Evolutionary conservation across 2,329 filamentous ascomycete species (phyloP).

Genomic region (Cladosporium austrohemisphaericum): DNA sequence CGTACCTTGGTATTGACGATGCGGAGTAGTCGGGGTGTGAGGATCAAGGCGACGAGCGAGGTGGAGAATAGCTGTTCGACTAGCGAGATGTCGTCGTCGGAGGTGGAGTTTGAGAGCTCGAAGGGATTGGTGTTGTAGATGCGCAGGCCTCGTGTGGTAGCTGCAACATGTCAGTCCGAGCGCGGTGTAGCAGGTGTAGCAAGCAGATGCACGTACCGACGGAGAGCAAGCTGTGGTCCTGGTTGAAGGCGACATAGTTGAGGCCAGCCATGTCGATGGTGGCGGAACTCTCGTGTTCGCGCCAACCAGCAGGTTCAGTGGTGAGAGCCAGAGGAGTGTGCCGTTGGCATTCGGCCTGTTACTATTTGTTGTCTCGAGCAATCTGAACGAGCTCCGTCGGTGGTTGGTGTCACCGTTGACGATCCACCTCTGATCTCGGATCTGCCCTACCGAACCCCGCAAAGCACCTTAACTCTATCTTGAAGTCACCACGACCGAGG

Average conservation of each 20-base stretch:
- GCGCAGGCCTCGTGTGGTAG: conserved; percentile 88
- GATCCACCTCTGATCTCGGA: too few relatives aligned
- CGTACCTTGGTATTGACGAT: conserved; percentile 95
- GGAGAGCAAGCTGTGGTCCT: conserved; percentile 95
- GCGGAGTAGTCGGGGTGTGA: conserved; percentile 85
- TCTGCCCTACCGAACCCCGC: too few relatives aligned
- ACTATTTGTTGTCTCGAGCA: too few relatives aligned
- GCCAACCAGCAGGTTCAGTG: too few relatives aligned
- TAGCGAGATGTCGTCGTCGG: conserved; percentile 84
- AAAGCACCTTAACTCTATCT: too few relatives aligned
- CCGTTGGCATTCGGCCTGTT: too few relatives aligned
- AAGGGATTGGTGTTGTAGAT: conserved; percentile 98
- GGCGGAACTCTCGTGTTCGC: too few relatives aligned
- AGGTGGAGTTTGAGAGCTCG: conserved; percentile 87
- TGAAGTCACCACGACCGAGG: too few relatives aligned
- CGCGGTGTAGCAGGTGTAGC: not conserved
- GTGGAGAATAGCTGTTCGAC: conserved; percentile 99
- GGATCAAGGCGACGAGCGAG: conserved; percentile 86
- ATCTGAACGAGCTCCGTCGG: too few relatives aligned
- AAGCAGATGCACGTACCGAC: conserved; percentile 62
- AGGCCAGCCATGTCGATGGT: conserved; percentile 47
- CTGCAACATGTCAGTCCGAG: conserved; percentile 42
- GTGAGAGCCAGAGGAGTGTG: too few relatives aligned
- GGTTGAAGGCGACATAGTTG: conserved; percentile 99
- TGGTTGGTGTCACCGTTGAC: too few relatives aligned